phyloP scores from a whole-genome alignment of 2,329 filamentous ascomycete genomes.

The Akanthomyces dipterigenus region DNA sequence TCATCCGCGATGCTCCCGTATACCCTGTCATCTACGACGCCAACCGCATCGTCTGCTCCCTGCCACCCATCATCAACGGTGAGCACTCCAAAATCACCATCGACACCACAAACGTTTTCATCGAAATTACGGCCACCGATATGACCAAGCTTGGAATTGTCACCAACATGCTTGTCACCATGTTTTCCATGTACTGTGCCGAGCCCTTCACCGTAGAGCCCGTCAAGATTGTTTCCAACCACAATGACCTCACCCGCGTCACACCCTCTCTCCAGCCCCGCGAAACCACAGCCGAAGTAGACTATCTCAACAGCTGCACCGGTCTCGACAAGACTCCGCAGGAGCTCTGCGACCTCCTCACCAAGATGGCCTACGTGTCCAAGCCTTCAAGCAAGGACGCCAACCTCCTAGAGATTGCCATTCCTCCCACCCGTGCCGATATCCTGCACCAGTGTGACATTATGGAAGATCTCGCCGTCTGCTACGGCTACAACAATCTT shows the following conservation, averaged over 20 bases:
- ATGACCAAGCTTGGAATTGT: conserved; percentile 95
- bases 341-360: conserved; percentile 71
- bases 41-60: conserved; percentile 78
- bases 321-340: conserved; percentile 70
- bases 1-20: conserved; percentile 86
- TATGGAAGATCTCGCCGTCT: conserved; percentile 97
- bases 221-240: conserved; percentile 82
- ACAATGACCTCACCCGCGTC: conserved; percentile 77
- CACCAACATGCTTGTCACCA: conserved; percentile 89
- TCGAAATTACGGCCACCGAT: conserved; percentile 94
- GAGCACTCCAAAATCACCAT: conserved; percentile 94
- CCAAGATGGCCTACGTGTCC: conserved; percentile 84
- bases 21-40: conserved; percentile 96
- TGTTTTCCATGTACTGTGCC: conserved; percentile 90
- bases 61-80: conserved; percentile 96
- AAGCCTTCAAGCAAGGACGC: conserved; percentile 62
- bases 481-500: conserved; percentile 95
- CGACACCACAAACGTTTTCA: conserved; percentile 87
- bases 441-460: conserved; percentile 95
- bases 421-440: conserved; percentile 87
- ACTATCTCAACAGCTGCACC: conserved; percentile 90
- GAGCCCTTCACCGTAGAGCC: conserved; percentile 92
- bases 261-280: conserved; percentile 76
- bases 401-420: conserved; percentile 70
- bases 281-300: conserved; percentile 72